phyloP scores from a whole-genome alignment of 169 alveolate species.

The Cyclospora cayetanensis region DNA sequence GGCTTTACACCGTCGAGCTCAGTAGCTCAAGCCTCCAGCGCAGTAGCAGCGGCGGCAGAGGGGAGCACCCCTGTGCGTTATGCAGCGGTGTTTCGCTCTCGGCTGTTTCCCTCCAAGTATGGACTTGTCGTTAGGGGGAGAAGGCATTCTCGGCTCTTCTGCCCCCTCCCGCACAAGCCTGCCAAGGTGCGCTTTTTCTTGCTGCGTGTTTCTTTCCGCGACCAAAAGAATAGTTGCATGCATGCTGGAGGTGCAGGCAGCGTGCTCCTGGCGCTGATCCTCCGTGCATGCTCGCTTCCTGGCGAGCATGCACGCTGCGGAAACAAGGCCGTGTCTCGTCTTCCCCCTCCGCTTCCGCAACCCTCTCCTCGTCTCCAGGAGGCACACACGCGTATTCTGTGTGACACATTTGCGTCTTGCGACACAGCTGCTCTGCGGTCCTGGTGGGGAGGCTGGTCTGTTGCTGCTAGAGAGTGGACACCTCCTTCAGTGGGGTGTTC shows the following conservation, averaged over 20 bases:
- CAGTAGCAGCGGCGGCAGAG: not conserved
- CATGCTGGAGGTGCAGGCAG: too few relatives aligned
- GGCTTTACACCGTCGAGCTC: too few relatives aligned
- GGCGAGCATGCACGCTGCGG: too few relatives aligned
- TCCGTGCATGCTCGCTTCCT: too few relatives aligned
- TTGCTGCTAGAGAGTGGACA: conserved; percentile 17
- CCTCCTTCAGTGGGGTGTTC: conserved; percentile 39
- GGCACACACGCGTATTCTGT: too few relatives aligned
- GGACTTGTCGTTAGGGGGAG: conserved; percentile 5
- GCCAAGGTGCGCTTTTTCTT: not conserved
- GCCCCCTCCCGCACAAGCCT: conserved; percentile 28
- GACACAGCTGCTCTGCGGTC: conserved; percentile 45
- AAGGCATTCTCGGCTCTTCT: not conserved
- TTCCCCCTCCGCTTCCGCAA: too few relatives aligned
- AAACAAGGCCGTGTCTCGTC: too few relatives aligned
- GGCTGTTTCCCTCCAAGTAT: not conserved
- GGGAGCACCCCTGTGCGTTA: not conserved
- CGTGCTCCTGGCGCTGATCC: too few relatives aligned
- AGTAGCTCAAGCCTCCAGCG: too few relatives aligned
- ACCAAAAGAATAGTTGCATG: too few relatives aligned
- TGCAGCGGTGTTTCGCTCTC: conserved; percentile 40
- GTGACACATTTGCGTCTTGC: too few relatives aligned
- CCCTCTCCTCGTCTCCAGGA: too few relatives aligned
- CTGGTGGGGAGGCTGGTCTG: conserved; percentile 13
- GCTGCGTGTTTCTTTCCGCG: not conserved